phyloP scores from a whole-genome alignment of 768 basidiomycete genomes.

The Mycena haematopus region DNA sequence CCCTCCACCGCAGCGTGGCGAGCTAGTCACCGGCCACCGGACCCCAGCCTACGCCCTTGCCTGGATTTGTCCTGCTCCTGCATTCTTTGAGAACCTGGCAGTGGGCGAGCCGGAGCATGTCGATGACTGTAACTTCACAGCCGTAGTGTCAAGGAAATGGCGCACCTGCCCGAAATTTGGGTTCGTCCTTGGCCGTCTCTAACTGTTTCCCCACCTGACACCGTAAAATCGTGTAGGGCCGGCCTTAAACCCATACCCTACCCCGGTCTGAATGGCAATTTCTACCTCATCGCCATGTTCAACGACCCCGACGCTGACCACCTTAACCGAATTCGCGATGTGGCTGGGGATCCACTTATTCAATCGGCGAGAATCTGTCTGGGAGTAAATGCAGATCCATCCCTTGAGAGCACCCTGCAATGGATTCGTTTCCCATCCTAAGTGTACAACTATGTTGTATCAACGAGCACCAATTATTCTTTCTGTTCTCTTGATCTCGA shows the following conservation, averaged over 20 bases:
- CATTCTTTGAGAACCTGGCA: slow-evolving; percentile 4
- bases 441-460: too few species aligned
- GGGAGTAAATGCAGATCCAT: slow-evolving; percentile 3
- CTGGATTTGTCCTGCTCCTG: neutral
- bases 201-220: neutral
- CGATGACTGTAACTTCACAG: neutral
- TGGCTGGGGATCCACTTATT: slow-evolving; percentile 1
- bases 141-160: slow-evolving; percentile 4
- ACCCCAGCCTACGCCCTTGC: slow-evolving; percentile 10
- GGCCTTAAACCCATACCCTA: neutral
- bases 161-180: neutral
- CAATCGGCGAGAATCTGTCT: slow-evolving; percentile 8
- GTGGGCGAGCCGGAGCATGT: neutral
- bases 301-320: slow-evolving; percentile 3
- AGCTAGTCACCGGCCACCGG: neutral
- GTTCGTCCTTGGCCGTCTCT: slow-evolving; percentile 5
- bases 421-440: too few species aligned
- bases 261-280: neutral
- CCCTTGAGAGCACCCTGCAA: slow-evolving; percentile 10
- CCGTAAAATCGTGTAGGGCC: neutral
- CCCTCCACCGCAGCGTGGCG: neutral
- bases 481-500: too few species aligned
- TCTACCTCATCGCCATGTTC: slow-evolving; percentile 15
- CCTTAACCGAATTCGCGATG: neutral
- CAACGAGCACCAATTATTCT: too few species aligned